phyloP scores from a whole-genome alignment of 108 stramenopile species.

The Pinguiococcus pyrenoidosus region DNA sequence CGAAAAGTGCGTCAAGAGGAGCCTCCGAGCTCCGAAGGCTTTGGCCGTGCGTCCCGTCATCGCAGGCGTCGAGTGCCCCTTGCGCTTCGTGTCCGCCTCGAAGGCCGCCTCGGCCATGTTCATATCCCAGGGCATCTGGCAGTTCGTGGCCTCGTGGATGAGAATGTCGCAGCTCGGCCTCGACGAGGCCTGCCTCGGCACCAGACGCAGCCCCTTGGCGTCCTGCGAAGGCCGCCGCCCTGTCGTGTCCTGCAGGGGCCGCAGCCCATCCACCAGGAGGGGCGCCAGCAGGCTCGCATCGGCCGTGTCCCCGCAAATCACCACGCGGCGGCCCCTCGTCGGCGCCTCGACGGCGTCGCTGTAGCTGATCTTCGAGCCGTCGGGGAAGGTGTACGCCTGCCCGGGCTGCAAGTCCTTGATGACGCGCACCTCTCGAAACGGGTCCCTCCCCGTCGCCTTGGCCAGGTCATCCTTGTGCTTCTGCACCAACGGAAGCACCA shows the following conservation, averaged over 20 bases:
- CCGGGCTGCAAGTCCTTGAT: slow-evolving; percentile 52
- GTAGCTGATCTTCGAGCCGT: slow-evolving; percentile 61
- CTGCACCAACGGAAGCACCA: slow-evolving; percentile 56
- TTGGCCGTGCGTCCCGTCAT: slow-evolving; percentile 36
- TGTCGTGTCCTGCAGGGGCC: no score
- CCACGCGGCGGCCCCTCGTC: slow-evolving; percentile 68
- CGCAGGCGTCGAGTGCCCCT: slow-evolving; percentile 39
- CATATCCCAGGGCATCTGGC: slow-evolving; percentile 10
- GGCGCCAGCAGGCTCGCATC: no score
- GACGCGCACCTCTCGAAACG: slow-evolving; percentile 62
- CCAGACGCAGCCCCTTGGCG: no score
- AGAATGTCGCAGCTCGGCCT: slow-evolving; percentile 22
- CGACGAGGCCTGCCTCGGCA: no score
- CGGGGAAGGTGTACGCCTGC: slow-evolving; percentile 68
- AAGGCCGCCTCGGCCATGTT: no score
- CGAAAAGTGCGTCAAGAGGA: slow-evolving; percentile 38
- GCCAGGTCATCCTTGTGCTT: slow-evolving; percentile 55
- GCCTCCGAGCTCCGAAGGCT: slow-evolving; percentile 16
- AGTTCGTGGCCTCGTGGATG: slow-evolving; percentile 39
- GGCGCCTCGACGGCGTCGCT: slow-evolving; percentile 66
- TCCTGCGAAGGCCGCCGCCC: no score
- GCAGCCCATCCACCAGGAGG: no score
- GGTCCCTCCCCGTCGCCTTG: slow-evolving; percentile 50
- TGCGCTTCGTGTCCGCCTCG: no score
- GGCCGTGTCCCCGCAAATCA: slow-evolving; percentile 80